phyloP scores from a whole-genome alignment of 441 rosid genomes.

The Syzygium malaccense region DNA sequence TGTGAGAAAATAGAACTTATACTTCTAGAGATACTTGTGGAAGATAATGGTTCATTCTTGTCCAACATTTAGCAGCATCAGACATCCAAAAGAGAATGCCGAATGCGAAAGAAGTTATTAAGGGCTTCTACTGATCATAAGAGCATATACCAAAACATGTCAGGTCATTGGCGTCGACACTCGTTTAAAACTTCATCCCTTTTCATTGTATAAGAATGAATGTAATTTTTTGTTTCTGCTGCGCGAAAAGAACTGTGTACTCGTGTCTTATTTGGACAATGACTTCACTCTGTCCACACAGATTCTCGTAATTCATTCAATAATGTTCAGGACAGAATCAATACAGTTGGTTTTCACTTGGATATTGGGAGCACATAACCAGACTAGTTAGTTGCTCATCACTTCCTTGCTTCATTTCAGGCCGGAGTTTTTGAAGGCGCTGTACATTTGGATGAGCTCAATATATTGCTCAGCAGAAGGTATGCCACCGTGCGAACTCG shows the following conservation, averaged over 20 bases:
- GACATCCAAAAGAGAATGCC: neutral
- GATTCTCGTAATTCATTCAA: neutral
- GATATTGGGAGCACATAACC: neutral
- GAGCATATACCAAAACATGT: neutral
- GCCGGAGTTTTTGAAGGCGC: conserved; percentile 55
- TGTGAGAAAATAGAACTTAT: neutral
- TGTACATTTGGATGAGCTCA: conserved; percentile 79
- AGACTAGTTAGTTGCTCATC: neutral
- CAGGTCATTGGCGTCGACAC: neutral
- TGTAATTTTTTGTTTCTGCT: neutral
- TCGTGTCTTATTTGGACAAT: neutral
- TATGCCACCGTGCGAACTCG: neutral
- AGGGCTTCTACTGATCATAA: neutral
- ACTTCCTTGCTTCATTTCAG: conserved; percentile 20
- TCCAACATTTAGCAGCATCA: neutral
- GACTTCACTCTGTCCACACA: neutral
- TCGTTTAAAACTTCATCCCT: neutral
- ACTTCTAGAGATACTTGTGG: neutral
- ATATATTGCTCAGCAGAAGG: conserved; percentile 59
- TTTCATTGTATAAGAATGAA: neutral
- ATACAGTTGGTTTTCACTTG: neutral
- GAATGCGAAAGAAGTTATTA: neutral
- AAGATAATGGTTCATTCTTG: neutral
- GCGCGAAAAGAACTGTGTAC: neutral
- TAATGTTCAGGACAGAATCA: neutral